These are phyloP conservation scores for Furculomyces boomerangus DNA, from an alignment of 371 early-diverging fungal species.

Conservation along the genomic window DNA sequence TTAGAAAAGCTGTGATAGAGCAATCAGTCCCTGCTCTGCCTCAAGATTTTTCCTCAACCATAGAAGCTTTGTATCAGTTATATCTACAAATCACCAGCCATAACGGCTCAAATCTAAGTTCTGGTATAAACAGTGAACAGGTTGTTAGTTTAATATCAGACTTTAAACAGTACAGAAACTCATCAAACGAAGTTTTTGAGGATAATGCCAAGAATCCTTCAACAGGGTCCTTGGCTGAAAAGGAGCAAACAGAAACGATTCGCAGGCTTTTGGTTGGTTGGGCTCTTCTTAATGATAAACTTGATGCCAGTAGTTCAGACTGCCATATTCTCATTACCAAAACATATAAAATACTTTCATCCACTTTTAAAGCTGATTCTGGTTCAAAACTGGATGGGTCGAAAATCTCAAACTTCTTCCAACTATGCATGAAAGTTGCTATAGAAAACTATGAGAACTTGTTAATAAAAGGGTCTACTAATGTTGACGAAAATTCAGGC, in stretches of 20 bases:
- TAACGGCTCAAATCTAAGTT: background rate
- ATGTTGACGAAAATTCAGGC: no score
- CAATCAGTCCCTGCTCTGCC: slow-evolving; percentile 39
- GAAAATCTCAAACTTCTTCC: background rate
- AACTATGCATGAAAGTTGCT: background rate
- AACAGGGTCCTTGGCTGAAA: background rate
- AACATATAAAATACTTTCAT: background rate
- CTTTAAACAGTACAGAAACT: background rate
- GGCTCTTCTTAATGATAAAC: background rate
- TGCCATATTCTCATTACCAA: background rate
- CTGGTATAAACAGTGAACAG: background rate
- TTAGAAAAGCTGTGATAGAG: slow-evolving; percentile 46
- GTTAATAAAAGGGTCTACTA: no score
- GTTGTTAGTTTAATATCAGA: background rate
- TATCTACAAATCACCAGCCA: background rate
- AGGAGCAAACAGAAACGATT: background rate
- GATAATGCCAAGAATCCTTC: background rate
- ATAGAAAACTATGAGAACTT: background rate
- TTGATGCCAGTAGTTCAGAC: background rate
- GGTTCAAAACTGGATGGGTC: background rate
- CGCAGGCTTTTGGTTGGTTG: background rate
- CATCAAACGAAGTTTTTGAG: background rate
- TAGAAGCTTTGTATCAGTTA: slow-evolving; percentile 1
- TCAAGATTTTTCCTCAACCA: slow-evolving; percentile 49
- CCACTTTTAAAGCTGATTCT: background rate